These are phyloP conservation scores for Colletotrichum shisoi DNA, from an alignment of 2,329 filamentous ascomycete species.

Conservation along the genomic window DNA sequence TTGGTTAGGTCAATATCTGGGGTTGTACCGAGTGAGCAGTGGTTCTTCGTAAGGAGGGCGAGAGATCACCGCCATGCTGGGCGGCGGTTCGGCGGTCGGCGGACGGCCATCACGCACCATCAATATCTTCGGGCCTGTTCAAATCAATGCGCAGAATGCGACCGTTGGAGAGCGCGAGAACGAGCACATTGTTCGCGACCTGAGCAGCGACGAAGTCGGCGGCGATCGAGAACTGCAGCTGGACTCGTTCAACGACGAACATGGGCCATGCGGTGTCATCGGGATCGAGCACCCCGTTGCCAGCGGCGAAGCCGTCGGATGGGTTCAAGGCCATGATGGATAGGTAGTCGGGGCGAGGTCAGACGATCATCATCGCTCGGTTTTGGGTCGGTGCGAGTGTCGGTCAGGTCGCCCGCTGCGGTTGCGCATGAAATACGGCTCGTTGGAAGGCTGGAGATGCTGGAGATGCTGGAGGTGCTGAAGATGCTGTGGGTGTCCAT, in stretches of 20 bases:
- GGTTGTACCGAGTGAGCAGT: slow-evolving; percentile 29
- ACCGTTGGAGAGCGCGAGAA: slow-evolving; percentile 89
- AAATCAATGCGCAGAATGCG: slow-evolving; percentile 94
- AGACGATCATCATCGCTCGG: slow-evolving; percentile 33
- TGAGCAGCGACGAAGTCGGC: slow-evolving; percentile 96
- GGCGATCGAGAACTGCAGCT: slow-evolving; percentile 92
- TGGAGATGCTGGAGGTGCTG: slow-evolving; percentile 20
- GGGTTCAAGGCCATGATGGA: slow-evolving; percentile 72
- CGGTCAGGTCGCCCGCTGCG: slow-evolving; percentile 17
- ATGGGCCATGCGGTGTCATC: slow-evolving; percentile 76
- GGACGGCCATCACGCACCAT: slow-evolving; percentile 63
- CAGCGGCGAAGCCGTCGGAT: slow-evolving; percentile 76
- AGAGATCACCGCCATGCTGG: slow-evolving; percentile 15
- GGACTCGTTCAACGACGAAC: slow-evolving; percentile 91
- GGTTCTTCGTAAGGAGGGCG: background rate
- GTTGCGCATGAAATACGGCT: slow-evolving; percentile 30
- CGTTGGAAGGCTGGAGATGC: slow-evolving; percentile 29
- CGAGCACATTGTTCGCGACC: slow-evolving; percentile 95
- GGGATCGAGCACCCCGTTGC: slow-evolving; percentile 64
- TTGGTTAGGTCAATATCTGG: slow-evolving; percentile 96
- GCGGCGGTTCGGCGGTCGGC: slow-evolving; percentile 17
- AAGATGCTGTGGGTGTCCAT: slow-evolving; percentile 16
- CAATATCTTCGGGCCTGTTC: slow-evolving; percentile 92
- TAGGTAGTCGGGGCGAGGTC: slow-evolving; percentile 9
- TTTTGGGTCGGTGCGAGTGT: slow-evolving; percentile 15